A percentile compares a stretch with the other conserved stretches of the same genome.
These are phyloP conservation scores for Sordaria brevicollis DNA, from an alignment of 495 filamentous ascomycete genomes.

Conservation along the genomic window DNA sequence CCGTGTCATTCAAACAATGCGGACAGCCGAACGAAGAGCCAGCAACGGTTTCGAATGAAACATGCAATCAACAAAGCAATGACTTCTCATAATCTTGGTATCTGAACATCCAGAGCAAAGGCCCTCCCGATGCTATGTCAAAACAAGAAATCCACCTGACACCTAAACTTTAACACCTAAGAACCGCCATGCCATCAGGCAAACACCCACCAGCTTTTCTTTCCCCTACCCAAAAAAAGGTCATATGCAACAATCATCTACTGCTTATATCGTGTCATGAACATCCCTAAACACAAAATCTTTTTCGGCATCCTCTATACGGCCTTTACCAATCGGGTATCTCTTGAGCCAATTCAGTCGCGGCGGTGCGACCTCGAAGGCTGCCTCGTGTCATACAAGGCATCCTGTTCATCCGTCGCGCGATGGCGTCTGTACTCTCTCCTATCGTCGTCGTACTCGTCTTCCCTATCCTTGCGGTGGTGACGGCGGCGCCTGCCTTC, in stretches of 20 bases:
- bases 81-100: neutral
- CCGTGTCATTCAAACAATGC: no score
- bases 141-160: neutral
- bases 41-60: neutral
- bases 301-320: neutral
- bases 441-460: neutral
- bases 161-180: neutral
- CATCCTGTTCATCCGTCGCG: neutral
- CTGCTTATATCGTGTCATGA: neutral
- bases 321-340: neutral
- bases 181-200: neutral
- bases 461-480: slow-evolving; percentile 10
- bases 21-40: no score
- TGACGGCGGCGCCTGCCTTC: slow-evolving; percentile 8
- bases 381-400: neutral
- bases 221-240: neutral
- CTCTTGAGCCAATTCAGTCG: neutral
- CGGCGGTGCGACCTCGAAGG: neutral
- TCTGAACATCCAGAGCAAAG: neutral
- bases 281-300: neutral
- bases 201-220: neutral
- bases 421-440: neutral
- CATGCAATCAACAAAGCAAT: neutral
- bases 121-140: neutral
- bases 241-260: neutral